Conservation (phyloP, 768 basidiomycete genomes). For the Dioszegia aurantiaca region DNA sequence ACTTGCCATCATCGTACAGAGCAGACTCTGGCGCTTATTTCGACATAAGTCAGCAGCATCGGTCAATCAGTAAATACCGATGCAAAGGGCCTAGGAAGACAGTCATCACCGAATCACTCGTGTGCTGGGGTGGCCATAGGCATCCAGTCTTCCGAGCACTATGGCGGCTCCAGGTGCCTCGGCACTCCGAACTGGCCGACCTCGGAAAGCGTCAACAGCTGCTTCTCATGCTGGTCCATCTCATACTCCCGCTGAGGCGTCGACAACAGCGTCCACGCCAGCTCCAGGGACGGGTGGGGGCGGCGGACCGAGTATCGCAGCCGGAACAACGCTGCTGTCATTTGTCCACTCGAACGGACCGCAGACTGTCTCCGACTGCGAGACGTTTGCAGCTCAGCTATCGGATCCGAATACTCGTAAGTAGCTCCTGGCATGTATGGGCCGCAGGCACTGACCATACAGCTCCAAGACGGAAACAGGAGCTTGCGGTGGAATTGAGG, state of each 20-base stretch:
- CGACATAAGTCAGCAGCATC: neutral
- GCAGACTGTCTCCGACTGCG: slow-evolving; percentile 46
- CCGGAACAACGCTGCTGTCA: slow-evolving; percentile 30
- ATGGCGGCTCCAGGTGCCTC: slow-evolving; percentile 18
- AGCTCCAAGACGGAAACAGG: slow-evolving; percentile 27
- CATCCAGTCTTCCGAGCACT: neutral
- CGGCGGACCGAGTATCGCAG: slow-evolving; percentile 7
- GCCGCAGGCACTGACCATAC: neutral
- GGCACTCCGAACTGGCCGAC: slow-evolving; percentile 21
- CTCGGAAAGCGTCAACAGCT: slow-evolving; percentile 41
- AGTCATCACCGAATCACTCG: neutral
- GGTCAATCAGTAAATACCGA: neutral
- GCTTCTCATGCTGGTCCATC: slow-evolving; percentile 18
- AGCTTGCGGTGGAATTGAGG: slow-evolving; percentile 44
- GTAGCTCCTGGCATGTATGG: no score
- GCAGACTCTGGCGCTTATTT: neutral
- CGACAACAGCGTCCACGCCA: slow-evolving; percentile 15
- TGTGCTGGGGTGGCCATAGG: neutral
- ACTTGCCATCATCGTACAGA: neutral
- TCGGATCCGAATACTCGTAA: slow-evolving; percentile 41
- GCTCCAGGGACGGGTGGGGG: slow-evolving; percentile 20
- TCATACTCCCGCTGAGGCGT: neutral
- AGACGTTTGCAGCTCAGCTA: slow-evolving; percentile 43
- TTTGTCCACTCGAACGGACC: slow-evolving; percentile 36
- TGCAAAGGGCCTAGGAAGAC: slow-evolving; percentile 8